Evolutionary conservation across 345 rosid genomes (phyloP).

Genomic region (Geranium rotundifolium): DNA sequence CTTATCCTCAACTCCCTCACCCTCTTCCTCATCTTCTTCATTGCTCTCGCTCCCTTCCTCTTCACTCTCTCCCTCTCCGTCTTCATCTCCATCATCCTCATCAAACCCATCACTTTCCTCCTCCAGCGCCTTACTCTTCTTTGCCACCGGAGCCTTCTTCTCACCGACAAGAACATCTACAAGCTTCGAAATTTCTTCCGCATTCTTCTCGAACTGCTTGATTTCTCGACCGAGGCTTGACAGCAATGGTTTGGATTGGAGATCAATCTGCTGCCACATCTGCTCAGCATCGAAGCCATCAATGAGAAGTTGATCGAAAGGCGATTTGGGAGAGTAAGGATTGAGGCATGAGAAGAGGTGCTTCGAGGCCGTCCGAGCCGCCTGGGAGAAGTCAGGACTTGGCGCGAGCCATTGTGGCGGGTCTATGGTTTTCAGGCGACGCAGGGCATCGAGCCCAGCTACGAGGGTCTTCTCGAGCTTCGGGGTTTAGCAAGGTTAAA

Average conservation of each 20-base stretch:
- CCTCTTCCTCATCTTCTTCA: constrained; percentile 12
- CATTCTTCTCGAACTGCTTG: constrained; percentile 43
- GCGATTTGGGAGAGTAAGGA: constrained; percentile 47
- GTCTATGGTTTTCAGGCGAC: constrained; percentile 47
- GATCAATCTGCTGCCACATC: constrained; percentile 94
- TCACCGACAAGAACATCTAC: constrained; percentile 16
- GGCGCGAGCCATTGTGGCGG: constrained; percentile 66
- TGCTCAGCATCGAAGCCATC: constrained; percentile 88
- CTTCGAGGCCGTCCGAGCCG: constrained; percentile 51
- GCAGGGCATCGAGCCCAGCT: constrained; percentile 41
- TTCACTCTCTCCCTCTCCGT: constrained; percentile 18
- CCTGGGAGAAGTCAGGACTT: constrained; percentile 31
- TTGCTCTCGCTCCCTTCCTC: constrained; percentile 24
- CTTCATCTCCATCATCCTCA: constrained; percentile 29
- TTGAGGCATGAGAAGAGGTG: constrained; percentile 48
- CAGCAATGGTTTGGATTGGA: constrained; percentile 53
- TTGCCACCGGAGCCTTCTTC: constrained; percentile 3
- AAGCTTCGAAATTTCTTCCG: constrained; percentile 31
- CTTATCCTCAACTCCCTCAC: constrained; percentile 12
- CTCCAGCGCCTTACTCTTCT: neutral
- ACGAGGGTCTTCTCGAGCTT: no score
- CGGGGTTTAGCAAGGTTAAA: no score
- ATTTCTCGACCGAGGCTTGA: constrained; percentile 47
- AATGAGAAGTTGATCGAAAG: constrained; percentile 49
- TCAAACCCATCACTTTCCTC: constrained; percentile 13